A percentile compares a stretch with the other conserved stretches of the same genome.
phyloP scores from a whole-genome alignment of 2,329 filamentous ascomycete genomes.

The Ambrosiella beaveri region DNA sequence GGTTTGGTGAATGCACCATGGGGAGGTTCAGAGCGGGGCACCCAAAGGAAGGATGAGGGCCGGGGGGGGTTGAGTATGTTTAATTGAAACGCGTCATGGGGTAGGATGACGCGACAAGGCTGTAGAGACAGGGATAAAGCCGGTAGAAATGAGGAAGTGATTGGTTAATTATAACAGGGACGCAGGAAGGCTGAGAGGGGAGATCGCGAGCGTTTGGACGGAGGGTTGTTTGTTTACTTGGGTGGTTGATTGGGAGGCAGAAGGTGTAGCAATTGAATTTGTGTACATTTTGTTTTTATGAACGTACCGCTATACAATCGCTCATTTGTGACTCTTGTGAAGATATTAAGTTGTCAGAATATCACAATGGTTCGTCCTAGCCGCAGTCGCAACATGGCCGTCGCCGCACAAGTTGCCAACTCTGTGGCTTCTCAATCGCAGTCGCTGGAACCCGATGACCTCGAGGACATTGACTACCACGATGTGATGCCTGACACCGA shows the following conservation, averaged over 20 bases:
- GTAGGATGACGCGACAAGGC: slow-evolving; percentile 1
- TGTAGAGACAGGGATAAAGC: neutral
- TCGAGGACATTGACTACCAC: neutral
- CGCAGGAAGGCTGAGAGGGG: neutral
- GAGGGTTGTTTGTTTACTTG: neutral
- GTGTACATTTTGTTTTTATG: neutral
- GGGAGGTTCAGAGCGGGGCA: neutral
- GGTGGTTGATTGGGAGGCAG: neutral
- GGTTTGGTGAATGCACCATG: too few relatives aligned
- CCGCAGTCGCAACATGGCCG: slow-evolving; percentile 7
- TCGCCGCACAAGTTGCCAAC: neutral
- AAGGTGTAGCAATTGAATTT: neutral
- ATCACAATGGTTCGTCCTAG: slow-evolving; percentile 10
- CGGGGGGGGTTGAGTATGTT: neutral
- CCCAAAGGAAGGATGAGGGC: neutral
- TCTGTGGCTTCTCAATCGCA: neutral
- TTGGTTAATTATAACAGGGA: neutral
- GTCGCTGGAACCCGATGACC: neutral
- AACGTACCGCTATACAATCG: neutral
- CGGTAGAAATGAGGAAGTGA: neutral
- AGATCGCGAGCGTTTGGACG: neutral
- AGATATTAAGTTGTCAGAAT: neutral
- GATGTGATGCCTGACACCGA: neutral
- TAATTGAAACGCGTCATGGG: slow-evolving; percentile 8
- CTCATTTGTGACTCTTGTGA: neutral